Base-by-base conservation (phyloP, 2,329 filamentous ascomycete species). In the Raffaelea albimanens region DNA sequence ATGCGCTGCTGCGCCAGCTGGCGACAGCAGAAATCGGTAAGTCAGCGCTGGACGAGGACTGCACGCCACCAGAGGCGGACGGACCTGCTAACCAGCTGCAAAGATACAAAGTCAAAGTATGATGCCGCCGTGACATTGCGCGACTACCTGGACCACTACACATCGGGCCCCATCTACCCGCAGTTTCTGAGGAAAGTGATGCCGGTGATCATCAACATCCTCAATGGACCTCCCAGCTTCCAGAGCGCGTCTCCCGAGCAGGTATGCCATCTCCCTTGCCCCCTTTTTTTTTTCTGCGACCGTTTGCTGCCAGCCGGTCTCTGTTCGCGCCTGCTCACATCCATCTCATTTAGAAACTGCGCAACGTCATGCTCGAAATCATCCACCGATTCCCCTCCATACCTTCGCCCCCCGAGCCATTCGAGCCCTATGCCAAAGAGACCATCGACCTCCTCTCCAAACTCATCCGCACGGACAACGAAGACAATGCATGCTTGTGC, bases 401-500 rank as follows among this genome's bases (percentile, higher is more conserved):
- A 71, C 75, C 71, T n/a, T 80, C 75, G 36, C 83, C 87, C 2
- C 68, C 80, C 46, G 89, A 96, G 58, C 81, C 81, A 1, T 83
- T 96, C 66, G 90, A 97, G 63, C 85, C 83, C 1, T 94, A 91
- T 64, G 90, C 91, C 36, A 78, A 82, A 54, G 87, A 94, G 61
- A 83, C 95, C 51, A 87, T 96, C 50, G 90, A 96, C 61, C 75
- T 95, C 55, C 75, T 97, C 53, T 91, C 97, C 82, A 78, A 80
- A 47, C 71, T 98, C 50, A 89, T 97, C 50, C 82, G 84, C 56
- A 84, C 81, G 39, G 93, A 99, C 66, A 98, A 98, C 58, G 93
- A 99, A 67, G 93, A 99, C 53, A 99, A 98, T 73, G 93, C 91
- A 2, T 88, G 94, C n/a, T 71, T 98, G 53, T 96, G 91, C 63